Evolutionary conservation across 1,284 basidiomycete species (phyloP), one percentile per base, ranked within the genome.

Genomic region (Agroathelia rolfsii): DNA sequence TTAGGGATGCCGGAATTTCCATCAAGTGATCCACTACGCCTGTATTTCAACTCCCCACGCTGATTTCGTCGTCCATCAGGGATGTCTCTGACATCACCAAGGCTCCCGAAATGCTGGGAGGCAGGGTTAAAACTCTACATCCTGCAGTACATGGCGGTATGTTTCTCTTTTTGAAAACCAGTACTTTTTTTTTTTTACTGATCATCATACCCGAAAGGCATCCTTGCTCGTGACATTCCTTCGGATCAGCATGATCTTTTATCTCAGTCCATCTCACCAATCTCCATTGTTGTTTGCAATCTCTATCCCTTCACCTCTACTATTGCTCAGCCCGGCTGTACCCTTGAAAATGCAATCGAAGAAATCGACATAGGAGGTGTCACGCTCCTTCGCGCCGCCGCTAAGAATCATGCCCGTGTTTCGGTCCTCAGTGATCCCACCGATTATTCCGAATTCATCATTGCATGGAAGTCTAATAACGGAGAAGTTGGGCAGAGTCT

Each of bases 311-410:
- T 99, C 63, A 78, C 83, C 14, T 74, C 83, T 25, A 96, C 93
- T 35, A 90, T 97, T 52, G 67, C 80, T 2, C 80, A 85, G 52
- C 87, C 92, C 0, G 74, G 77, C 46, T 94, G 92, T 59, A 89
- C 89, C 11, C 76, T 97, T 42, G 77, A 87, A 3, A 81, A 87
- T 40, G 94, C 94, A 9, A 81, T 97, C 37, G 95, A 99, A 57
- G 95, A 99, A 62, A 86, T 99, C 47, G 95, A 99, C 61, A 98
- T 98, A 43, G 95, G 95, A 5, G 95, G 95, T 29, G 95, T 99
- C 25, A 98, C 95, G 2, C 81, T 99, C 15, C 78, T 98, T 32
- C 86, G 95, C 36, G 95, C 95, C 5, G 95, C 93, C 4, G 95
- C 95, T 38, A 99, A 99, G 66, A 99, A 99, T 62, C 95, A 98